A percentile compares a stretch with the other conserved stretches of the same genome.
phyloP scores from a whole-genome alignment of 345 rosid genomes.

The Geranium brycei region DNA sequence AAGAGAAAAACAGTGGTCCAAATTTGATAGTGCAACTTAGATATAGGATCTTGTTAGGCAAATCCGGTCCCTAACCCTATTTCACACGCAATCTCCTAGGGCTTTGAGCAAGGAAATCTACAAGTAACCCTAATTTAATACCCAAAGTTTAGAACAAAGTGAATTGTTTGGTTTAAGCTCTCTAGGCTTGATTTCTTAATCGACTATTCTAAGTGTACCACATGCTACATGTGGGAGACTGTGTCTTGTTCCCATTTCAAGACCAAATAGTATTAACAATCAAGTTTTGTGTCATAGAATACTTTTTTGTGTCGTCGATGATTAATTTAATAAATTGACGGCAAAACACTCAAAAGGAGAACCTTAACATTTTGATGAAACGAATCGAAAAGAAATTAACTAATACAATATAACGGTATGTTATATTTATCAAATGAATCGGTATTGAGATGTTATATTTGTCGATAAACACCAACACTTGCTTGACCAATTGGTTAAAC shows the following conservation, averaged over 20 bases:
- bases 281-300: slow-evolving; percentile 4
- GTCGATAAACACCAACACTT: no score
- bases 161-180: slow-evolving; percentile 21
- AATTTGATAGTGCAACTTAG: no score
- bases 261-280: slow-evolving; percentile 7
- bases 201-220: slow-evolving; percentile 34
- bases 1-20: no score
- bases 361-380: not conserved
- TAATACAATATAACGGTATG: no score
- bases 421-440: no score
- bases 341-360: slow-evolving; percentile 15
- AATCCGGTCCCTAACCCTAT: slow-evolving; percentile 8
- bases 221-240: slow-evolving; percentile 81
- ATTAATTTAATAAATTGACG: slow-evolving; percentile 16
- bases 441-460: no score
- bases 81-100: slow-evolving; percentile 30
- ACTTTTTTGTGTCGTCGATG: not conserved
- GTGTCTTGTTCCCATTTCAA: slow-evolving; percentile 37
- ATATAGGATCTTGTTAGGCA: slow-evolving; percentile 23
- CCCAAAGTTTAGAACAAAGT: slow-evolving; percentile 7
- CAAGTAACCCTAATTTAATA: not conserved
- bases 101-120: slow-evolving; percentile 17
- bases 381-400: no score
- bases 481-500: no score
- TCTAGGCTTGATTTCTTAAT: slow-evolving; percentile 13